Evolutionary conservation across 495 filamentous ascomycete species (phyloP).

Genomic region (Tuber microsphaerosporum): DNA sequence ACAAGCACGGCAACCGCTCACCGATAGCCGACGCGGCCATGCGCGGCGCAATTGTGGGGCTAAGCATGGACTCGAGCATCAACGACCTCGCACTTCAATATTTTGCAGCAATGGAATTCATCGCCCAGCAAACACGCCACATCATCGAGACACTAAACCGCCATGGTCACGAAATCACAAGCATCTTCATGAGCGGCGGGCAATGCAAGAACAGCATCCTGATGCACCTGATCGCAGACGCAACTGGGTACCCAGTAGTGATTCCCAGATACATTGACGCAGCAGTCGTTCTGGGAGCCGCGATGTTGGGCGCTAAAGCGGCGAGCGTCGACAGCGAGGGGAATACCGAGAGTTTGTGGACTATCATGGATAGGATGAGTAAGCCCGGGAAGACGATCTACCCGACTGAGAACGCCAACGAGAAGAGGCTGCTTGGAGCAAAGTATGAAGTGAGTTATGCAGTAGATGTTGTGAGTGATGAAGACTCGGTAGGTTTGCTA

Average conservation of each 20-base stretch:
- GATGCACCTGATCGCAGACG: conserved; percentile 82
- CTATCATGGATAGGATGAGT: conserved; percentile 95
- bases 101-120: conserved; percentile 92
- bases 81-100: conserved; percentile 85
- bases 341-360: conserved; percentile 78
- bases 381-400: conserved; percentile 79
- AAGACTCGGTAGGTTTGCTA: conserved; percentile 26
- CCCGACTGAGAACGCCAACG: conserved; percentile 59
- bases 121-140: conserved; percentile 89
- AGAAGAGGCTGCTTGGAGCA: conserved; percentile 69
- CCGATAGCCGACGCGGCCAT: conserved; percentile 87
- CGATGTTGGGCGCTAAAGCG: conserved; percentile 94
- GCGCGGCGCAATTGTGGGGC: conserved; percentile 77
- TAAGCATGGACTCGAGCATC: conserved; percentile 74
- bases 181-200: conserved; percentile 96
- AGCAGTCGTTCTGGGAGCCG: conserved; percentile 92
- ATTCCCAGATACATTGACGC: conserved; percentile 89
- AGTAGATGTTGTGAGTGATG: conserved; percentile 13
- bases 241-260: conserved; percentile 81
- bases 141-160: conserved; percentile 90
- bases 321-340: conserved; percentile 69
- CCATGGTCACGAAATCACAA: conserved; percentile 71
- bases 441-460: conserved; percentile 65
- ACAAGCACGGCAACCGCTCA: conserved; percentile 94
- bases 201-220: conserved; percentile 94